phyloP scores from a whole-genome alignment of 768 basidiomycete species.

The Termitomyces sp. region DNA sequence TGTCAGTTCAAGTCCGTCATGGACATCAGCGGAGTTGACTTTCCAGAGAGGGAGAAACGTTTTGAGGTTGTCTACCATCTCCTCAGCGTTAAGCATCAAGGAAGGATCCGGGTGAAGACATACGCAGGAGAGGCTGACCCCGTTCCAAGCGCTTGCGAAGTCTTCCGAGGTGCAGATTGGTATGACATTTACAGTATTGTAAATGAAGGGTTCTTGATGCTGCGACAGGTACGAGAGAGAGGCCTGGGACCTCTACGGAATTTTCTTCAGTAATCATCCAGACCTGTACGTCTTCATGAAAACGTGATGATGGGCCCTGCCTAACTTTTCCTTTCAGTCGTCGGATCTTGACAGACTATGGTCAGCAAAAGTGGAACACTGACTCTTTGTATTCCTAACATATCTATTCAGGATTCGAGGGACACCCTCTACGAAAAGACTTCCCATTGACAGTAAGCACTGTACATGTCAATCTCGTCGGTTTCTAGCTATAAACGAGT shows the following conservation, averaged over 20 bases:
- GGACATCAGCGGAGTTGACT: constrained; percentile 96
- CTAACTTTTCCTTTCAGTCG: constrained; percentile 50
- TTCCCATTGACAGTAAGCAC: constrained; percentile 88
- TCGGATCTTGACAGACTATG: constrained; percentile 97
- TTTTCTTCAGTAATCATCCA: constrained; percentile 95
- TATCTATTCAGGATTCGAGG: constrained; percentile 74
- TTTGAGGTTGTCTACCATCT: constrained; percentile 98
- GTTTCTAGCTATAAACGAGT: neutral
- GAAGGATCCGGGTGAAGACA: constrained; percentile 94
- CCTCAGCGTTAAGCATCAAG: constrained; percentile 72
- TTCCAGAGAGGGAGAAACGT: constrained; percentile 86
- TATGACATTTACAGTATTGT: constrained; percentile 27
- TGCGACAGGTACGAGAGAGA: constrained; percentile 87
- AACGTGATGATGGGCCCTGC: neutral
- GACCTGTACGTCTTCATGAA: constrained; percentile 67
- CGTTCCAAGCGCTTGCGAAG: constrained; percentile 74
- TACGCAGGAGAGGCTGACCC: constrained; percentile 92
- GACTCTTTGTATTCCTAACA: constrained; percentile 9
- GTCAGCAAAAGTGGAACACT: constrained; percentile 30
- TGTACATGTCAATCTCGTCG: neutral
- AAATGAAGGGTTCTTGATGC: neutral
- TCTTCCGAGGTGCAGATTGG: constrained; percentile 96
- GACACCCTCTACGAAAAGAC: constrained; percentile 96
- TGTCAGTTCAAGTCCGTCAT: constrained; percentile 91
- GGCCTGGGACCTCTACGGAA: constrained; percentile 96